These are phyloP conservation scores for Pythium rhizo-oryzae DNA, from an alignment of 352 stramenopile species.

Conservation along the genomic window DNA sequence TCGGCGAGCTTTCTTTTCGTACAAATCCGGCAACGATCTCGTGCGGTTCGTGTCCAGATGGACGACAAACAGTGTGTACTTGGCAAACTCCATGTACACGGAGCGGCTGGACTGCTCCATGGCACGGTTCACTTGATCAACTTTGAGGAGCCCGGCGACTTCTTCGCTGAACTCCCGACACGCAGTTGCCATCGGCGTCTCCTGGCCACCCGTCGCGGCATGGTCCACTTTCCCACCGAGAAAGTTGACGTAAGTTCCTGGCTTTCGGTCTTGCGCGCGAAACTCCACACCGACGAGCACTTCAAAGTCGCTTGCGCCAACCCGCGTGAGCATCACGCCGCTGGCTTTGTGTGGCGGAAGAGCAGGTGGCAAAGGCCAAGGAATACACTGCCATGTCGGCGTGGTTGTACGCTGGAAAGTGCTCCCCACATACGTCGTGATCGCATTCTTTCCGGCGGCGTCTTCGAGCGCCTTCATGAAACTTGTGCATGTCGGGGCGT, in stretches of 20 bases:
- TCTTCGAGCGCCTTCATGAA: conserved; percentile 30
- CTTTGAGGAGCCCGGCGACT: conserved; percentile 2
- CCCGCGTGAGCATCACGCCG: not conserved
- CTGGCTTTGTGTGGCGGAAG: not conserved
- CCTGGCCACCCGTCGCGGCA: not conserved
- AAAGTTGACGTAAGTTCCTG: conserved; percentile 7
- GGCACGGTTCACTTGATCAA: not conserved
- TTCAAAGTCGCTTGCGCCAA: not conserved
- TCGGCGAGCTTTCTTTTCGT: conserved; percentile 1
- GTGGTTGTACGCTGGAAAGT: not conserved
- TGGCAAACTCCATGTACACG: conserved; percentile 11
- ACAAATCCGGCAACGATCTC: conserved; percentile 1
- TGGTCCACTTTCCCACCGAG: conserved; percentile 1
- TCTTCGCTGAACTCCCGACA: conserved; percentile 13
- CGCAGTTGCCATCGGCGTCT: conserved; percentile 1
- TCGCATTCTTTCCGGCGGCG: not conserved
- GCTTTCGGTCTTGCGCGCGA: not conserved
- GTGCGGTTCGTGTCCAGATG: not conserved
- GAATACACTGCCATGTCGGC: not conserved
- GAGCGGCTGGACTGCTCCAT: conserved; percentile 6
- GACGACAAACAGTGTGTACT: conserved; percentile 15
- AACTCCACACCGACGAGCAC: conserved; percentile 2
- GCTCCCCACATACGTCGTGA: not conserved
- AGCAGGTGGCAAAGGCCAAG: not conserved
- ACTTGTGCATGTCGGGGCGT: conserved; percentile 35